Evolutionary conservation across 2,329 filamentous ascomycete species (phyloP).

Genomic region (Cladophialophora immunda): DNA sequence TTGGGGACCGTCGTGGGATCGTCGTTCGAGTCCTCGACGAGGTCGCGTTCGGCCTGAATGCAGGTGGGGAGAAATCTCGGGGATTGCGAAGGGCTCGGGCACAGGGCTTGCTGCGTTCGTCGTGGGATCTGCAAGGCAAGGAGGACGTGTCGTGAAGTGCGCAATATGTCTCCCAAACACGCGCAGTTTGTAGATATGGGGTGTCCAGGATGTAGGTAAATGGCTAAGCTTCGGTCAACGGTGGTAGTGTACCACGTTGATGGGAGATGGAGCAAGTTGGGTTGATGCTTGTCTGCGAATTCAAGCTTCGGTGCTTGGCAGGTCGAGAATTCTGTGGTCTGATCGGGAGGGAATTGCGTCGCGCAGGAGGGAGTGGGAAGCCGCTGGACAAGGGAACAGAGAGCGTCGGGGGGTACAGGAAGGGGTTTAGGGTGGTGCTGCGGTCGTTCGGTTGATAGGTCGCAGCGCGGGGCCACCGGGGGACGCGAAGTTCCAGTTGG

Average conservation of each 20-base stretch:
- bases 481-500: not conserved
- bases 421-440: constrained; percentile 3
- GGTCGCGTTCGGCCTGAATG: not conserved
- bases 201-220: not conserved
- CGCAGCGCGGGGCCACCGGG: not conserved
- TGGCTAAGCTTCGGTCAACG: constrained; percentile 37
- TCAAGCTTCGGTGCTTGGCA: constrained; percentile 39
- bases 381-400: constrained; percentile 6
- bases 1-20: not conserved
- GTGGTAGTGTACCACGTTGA: constrained; percentile 26
- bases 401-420: not conserved
- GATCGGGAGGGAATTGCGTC: constrained; percentile 8
- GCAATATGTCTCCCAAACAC: not conserved
- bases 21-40: not conserved
- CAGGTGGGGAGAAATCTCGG: not conserved
- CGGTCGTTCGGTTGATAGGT: not conserved
- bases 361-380: constrained; percentile 4
- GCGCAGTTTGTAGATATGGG: not conserved
- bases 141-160: not conserved
- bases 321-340: constrained; percentile 24
- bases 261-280: constrained; percentile 30
- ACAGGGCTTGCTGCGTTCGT: not conserved
- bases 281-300: constrained; percentile 33
- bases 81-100: not conserved
- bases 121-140: not conserved